phyloP scores from a whole-genome alignment of 2,329 filamentous ascomycete genomes.

The Fusarium buharicum region DNA sequence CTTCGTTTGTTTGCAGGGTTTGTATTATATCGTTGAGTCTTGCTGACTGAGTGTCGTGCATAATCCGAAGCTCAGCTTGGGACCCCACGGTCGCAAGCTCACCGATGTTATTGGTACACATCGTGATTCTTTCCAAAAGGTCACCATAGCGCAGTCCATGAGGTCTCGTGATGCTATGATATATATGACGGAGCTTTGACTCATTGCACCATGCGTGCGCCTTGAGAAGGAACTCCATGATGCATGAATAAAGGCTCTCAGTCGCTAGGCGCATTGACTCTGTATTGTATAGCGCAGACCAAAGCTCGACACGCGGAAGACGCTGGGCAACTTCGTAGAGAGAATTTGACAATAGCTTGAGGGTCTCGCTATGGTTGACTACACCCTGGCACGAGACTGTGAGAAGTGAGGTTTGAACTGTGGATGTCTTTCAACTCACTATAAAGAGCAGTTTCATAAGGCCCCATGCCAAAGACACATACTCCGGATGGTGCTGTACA shows the following conservation, averaged over 20 bases:
- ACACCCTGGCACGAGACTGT: background rate
- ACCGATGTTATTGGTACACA: background rate
- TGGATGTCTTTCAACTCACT: background rate
- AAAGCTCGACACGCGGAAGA: background rate
- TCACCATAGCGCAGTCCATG: constrained; percentile 5
- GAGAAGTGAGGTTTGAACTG: background rate
- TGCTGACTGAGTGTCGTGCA: background rate
- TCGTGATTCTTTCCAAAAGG: background rate
- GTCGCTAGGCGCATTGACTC: background rate
- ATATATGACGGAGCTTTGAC: constrained; percentile 12
- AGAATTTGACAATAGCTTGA: background rate
- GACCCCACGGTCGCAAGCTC: constrained; percentile 5
- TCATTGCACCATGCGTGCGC: constrained; percentile 16
- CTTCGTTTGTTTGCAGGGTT: background rate
- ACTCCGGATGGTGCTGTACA: constrained; percentile 21
- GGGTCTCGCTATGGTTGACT: background rate
- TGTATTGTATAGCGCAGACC: constrained; percentile 5
- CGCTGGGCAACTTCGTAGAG: background rate
- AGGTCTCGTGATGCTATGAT: constrained; percentile 16
- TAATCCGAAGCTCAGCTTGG: constrained; percentile 2
- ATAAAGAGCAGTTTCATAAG: constrained; percentile 20
- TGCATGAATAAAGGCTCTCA: constrained; percentile 1
- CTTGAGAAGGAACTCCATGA: constrained; percentile 15
- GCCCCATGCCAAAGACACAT: constrained; percentile 21
- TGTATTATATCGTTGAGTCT: constrained; percentile 1